These are phyloP conservation scores for Cylindrotheca closterium DNA, from an alignment of 108 stramenopile species.

Conservation along the genomic window DNA sequence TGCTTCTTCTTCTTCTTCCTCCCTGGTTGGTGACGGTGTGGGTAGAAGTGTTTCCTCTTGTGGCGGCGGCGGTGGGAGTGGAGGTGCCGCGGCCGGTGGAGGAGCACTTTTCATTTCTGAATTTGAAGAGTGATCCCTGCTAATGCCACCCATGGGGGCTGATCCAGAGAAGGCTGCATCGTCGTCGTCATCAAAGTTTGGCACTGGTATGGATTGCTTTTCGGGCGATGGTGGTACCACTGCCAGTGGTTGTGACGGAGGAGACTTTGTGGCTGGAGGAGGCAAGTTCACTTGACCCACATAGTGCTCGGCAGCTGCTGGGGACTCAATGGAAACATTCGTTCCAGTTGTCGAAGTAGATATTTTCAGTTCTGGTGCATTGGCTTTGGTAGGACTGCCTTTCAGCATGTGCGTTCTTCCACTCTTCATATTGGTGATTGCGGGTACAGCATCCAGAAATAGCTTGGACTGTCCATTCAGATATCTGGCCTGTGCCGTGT, in stretches of 20 bases:
- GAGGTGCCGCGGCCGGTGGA: conserved; percentile 18
- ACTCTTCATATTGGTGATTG: conserved; percentile 5
- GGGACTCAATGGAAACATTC: conserved; percentile 4
- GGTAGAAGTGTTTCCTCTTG: too few relatives aligned
- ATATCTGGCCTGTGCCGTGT: conserved; percentile 25
- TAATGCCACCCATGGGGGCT: conserved; percentile 6
- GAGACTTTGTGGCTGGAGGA: background rate
- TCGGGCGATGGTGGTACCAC: background rate
- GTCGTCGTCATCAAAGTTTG: background rate
- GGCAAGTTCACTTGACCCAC: background rate
- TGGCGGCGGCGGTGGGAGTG: conserved; percentile 17
- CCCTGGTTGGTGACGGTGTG: too few relatives aligned
- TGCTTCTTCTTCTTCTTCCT: too few relatives aligned
- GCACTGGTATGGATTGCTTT: background rate
- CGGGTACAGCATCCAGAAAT: conserved; percentile 15
- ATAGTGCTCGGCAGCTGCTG: background rate
- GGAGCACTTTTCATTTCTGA: conserved; percentile 6
- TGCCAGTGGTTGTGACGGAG: background rate
- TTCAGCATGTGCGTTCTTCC: conserved; percentile 13
- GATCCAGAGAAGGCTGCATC: background rate
- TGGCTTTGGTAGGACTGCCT: background rate
- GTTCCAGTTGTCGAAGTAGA: conserved; percentile 23
- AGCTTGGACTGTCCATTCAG: conserved; percentile 15
- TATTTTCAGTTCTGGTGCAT: conserved; percentile 9
- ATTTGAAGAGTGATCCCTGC: too few relatives aligned